Conservation (phyloP, 768 basidiomycete genomes). For the Panaeolus cyanescens region DNA sequence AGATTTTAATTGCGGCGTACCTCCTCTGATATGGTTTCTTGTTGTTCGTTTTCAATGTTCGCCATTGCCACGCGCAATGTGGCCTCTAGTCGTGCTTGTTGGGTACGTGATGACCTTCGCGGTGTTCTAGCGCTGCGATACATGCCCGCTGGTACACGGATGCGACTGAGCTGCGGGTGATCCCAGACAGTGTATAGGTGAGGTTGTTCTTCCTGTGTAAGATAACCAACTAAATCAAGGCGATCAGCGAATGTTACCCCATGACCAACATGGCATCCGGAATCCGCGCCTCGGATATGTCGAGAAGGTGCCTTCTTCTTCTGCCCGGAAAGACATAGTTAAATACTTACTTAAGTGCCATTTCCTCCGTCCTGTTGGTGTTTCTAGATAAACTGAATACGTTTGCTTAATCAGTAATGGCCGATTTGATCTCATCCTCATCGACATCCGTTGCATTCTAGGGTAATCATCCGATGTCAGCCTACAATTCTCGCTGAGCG, state of each 20-base stretch:
- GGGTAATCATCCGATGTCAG: conserved; percentile 1
- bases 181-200: conserved; percentile 62
- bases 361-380: conserved; percentile 64
- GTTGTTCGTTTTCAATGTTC: too few relatives aligned
- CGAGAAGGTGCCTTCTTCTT: background rate
- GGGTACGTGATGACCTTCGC: too few relatives aligned
- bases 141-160: conserved; percentile 58
- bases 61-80: too few relatives aligned
- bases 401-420: conserved; percentile 69
- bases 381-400: conserved; percentile 77
- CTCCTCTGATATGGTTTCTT: too few relatives aligned
- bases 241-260: conserved; percentile 6
- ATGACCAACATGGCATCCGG: background rate
- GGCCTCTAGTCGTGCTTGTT: too few relatives aligned
- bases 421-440: conserved; percentile 8
- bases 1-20: too few relatives aligned
- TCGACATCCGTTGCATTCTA: background rate
- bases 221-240: conserved; percentile 68
- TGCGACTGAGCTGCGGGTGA: conserved; percentile 48
- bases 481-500: background rate
- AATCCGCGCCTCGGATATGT: background rate
- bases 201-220: conserved; percentile 62
- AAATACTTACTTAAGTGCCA: conserved; percentile 74
- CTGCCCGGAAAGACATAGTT: background rate
- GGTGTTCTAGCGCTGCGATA: conserved; percentile 68